A percentile compares a stretch with the other conserved stretches of the same genome.
Evolutionary conservation across 1,284 basidiomycete species (phyloP).

Genomic region (Marasmius fiardii): DNA sequence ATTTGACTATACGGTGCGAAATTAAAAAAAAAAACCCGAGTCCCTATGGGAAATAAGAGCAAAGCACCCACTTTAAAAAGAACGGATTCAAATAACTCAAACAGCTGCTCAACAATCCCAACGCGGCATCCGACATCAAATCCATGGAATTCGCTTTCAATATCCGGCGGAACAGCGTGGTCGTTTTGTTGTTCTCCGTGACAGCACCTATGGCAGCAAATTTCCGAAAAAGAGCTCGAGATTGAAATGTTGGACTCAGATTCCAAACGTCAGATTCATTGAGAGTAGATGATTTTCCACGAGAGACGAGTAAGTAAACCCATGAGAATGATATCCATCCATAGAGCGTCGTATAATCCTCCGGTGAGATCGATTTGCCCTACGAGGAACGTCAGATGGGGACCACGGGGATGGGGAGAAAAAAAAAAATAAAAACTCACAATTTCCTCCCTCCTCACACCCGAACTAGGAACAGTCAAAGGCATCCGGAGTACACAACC

Average conservation of each 20-base stretch:
- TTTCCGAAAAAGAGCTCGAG: conserved; percentile 61
- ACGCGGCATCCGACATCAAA: conserved; percentile 60
- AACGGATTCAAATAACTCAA: conserved; percentile 72
- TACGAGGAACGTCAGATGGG: conserved; percentile 20
- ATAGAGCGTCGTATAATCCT: conserved; percentile 76
- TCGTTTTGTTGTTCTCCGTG: conserved; percentile 25
- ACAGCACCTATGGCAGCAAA: too few relatives aligned
- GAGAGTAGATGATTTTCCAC: conserved; percentile 60
- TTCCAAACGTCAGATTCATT: conserved; percentile 70
- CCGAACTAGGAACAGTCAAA: conserved; percentile 47
- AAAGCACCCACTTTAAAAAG: conserved; percentile 59
- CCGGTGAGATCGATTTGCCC: conserved; percentile 55
- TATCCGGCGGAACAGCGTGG: conserved; percentile 1
- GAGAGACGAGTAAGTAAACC: conserved; percentile 65
- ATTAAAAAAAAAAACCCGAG: neutral
- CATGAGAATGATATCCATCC: conserved; percentile 81
- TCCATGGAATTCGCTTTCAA: conserved; percentile 67
- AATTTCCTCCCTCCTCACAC: conserved; percentile 46
- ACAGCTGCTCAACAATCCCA: conserved; percentile 62
- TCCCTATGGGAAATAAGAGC: neutral
- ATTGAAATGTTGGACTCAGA: conserved; percentile 67
- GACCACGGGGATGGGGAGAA: neutral
- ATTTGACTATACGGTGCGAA: conserved; percentile 8
- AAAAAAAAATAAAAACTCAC: conserved; percentile 30
- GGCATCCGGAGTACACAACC: conserved; percentile 53